Evolutionary conservation across 176 grass and related monocot genomes (phyloP).

Genomic region (Eragrostis nindensis): DNA sequence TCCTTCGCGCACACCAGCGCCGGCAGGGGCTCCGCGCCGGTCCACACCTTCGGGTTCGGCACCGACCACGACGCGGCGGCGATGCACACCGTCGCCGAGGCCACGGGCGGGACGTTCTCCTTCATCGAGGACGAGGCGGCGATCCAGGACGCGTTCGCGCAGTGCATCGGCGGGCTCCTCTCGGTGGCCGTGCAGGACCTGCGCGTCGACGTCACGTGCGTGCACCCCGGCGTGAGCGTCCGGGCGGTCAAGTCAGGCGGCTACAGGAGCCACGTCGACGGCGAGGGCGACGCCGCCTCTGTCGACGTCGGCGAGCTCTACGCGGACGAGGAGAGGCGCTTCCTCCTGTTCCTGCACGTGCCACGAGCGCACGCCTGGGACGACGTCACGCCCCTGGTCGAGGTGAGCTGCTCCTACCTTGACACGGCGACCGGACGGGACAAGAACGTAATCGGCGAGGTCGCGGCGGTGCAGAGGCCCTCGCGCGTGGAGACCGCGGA

Average conservation of each 20-base stretch:
- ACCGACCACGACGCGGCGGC: conserved; percentile 76
- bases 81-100: conserved; percentile 76
- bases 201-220: conserved; percentile 51
- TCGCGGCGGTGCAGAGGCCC: conserved; percentile 45
- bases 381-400: conserved; percentile 44
- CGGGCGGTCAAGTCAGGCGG: conserved; percentile 57
- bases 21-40: conserved; percentile 28
- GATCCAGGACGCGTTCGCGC: conserved; percentile 74
- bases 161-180: conserved; percentile 74
- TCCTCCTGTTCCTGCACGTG: conserved; percentile 64
- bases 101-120: conserved; percentile 78
- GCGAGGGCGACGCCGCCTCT: conserved; percentile 41
- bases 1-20: conserved; percentile 33
- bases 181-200: conserved; percentile 64
- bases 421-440: conserved; percentile 55
- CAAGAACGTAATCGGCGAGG: conserved; percentile 46
- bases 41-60: conserved; percentile 85
- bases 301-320: conserved; percentile 81
- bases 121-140: conserved; percentile 70
- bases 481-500: not conserved
- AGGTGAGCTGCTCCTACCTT: conserved; percentile 60
- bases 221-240: conserved; percentile 47
- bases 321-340: conserved; percentile 89
- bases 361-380: conserved; percentile 23
- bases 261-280: conserved; percentile 54